Conservation (phyloP, 192 early-diverging fungal genomes). For the Entophlyctis luteolus region DNA sequence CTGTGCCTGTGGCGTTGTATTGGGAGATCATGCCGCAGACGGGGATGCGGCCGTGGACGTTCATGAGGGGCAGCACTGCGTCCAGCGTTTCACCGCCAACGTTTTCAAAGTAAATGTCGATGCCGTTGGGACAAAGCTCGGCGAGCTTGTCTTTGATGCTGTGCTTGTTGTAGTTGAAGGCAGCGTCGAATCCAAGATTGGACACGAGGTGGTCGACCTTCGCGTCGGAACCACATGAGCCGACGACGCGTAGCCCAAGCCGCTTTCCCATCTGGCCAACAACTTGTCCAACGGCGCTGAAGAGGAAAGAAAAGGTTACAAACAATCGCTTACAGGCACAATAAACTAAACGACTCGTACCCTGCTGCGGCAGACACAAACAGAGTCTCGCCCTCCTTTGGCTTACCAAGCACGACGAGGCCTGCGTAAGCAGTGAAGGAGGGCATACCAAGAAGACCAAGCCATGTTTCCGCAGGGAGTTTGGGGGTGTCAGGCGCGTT, state of each 20-base stretch:
- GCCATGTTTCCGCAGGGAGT: conserved; percentile 54
- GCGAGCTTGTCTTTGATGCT: conserved; percentile 50
- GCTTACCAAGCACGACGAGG: conserved; percentile 59
- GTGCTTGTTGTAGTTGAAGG: conserved; percentile 89
- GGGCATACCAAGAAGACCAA: conserved; percentile 77
- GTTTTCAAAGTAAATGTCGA: conserved; percentile 86
- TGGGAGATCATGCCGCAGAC: conserved; percentile 72
- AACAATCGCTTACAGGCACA: conserved; percentile 48
- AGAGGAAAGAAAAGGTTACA: neutral
- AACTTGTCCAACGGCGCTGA: conserved; percentile 58
- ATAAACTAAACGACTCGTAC: neutral
- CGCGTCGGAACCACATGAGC: conserved; percentile 76
- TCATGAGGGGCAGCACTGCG: conserved; percentile 60
- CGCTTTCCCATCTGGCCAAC: conserved; percentile 78
- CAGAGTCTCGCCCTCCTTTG: conserved; percentile 78
- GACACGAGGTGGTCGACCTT: conserved; percentile 70
- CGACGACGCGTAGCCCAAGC: conserved; percentile 76
- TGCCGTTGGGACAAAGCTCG: conserved; percentile 67
- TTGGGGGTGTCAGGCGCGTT: conserved; percentile 36
- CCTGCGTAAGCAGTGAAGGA: conserved; percentile 74
- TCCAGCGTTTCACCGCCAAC: conserved; percentile 81
- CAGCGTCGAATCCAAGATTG: conserved; percentile 72
- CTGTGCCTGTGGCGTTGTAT: conserved; percentile 51
- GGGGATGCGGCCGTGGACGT: conserved; percentile 64
- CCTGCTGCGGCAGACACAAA: conserved; percentile 77